Conservation (phyloP, 768 basidiomycete genomes). For the Psilocybe cubensis region DNA sequence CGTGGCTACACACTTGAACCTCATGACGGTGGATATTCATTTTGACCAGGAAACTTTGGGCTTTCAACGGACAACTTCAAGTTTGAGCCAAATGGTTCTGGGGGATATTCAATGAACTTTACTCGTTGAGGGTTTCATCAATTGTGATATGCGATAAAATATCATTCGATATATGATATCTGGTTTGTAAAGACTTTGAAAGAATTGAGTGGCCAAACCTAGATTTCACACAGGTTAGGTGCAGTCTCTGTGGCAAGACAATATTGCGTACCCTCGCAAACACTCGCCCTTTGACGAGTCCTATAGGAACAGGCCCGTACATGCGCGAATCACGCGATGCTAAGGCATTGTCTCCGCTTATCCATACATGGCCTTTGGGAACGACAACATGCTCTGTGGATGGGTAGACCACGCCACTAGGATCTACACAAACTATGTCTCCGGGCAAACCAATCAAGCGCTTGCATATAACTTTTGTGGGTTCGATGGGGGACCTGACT, state of each 20-base stretch:
- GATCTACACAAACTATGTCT: constrained; percentile 88
- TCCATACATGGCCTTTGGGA: constrained; percentile 89
- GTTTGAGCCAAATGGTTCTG: constrained; percentile 90
- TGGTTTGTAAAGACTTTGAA: constrained; percentile 47
- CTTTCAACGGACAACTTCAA: constrained; percentile 97
- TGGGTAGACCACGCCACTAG: constrained; percentile 65
- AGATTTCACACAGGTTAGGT: constrained; percentile 1
- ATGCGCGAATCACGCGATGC: constrained; percentile 85
- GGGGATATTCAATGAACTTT: constrained; percentile 96
- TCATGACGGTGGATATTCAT: neutral
- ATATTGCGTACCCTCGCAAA: constrained; percentile 55
- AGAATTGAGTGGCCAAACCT: constrained; percentile 48
- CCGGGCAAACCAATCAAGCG: constrained; percentile 90
- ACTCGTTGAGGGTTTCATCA: constrained; percentile 41
- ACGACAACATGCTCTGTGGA: constrained; percentile 76
- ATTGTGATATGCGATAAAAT: neutral
- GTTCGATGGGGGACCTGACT: constrained; percentile 70
- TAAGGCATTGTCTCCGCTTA: constrained; percentile 86
- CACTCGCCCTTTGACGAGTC: constrained; percentile 71
- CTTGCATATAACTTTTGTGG: constrained; percentile 78
- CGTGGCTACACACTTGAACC: constrained; percentile 16
- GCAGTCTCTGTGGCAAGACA: neutral
- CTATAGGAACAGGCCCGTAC: constrained; percentile 93
- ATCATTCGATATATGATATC: constrained; percentile 39
- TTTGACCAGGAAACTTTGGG: constrained; percentile 80